Evolutionary conservation across 306 rosid genomes (phyloP), one percentile per base, ranked within the genome.

Genomic region (Urtica urens): DNA sequence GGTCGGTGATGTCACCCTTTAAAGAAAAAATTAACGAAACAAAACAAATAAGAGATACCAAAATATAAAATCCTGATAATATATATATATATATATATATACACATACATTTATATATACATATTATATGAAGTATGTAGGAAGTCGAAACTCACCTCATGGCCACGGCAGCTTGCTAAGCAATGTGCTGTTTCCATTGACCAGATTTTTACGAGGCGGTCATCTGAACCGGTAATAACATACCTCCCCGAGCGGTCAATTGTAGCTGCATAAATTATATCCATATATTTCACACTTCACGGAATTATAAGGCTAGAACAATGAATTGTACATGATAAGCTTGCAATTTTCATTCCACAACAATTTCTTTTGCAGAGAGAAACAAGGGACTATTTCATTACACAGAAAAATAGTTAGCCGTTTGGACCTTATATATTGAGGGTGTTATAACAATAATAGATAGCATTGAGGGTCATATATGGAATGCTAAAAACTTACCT

Each of bases 161-260:
- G 99, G 43, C 99, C 99, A 53, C 96, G 94, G 66, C 99, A 92
- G 72, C 96, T 92, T 41, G 93, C 96, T 81, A 92, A 82, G 69
- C 93, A 77, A 71, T 81, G 82, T 50, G 96, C 94, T 51, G 93
- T 92, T 77, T 92, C 99, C 90, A 92, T 92, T 42, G 95, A 85
- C 99, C 99, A 92, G 64, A 92, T 68, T 63, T 92, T 92, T 25
- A 92, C 99, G 40, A 92, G 86, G 44, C 99, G 96, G 26, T 92
- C 99, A 73, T 92, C 99, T 75, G 99, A 82, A 46, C 99, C 99
- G 20, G 99, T 92, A 57, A 92, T 63, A 25, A 85, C 94, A 67
- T 92, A 69, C 67, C 99, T 85, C 71, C 99, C 99, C 21, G 80
- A 72, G 61, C 94, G 80, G 62, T 92, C 99, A 69, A 85, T 73